Evolutionary conservation across 208 protist genomes (phyloP).

Genomic region (Acanthamoeba castellanii): DNA sequence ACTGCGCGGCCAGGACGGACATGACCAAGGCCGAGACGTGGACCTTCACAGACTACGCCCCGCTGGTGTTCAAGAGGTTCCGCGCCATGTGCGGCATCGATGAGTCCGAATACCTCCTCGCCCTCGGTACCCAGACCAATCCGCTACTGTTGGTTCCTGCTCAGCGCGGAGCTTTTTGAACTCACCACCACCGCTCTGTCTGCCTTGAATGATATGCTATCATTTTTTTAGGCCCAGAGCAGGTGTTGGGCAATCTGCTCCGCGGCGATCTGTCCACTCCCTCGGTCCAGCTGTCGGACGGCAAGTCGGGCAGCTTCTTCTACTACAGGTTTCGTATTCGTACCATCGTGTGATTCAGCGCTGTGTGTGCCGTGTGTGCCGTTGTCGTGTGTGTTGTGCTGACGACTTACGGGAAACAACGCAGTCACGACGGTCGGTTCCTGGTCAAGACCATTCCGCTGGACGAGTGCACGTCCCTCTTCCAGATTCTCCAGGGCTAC

Average conservation of each 20-base stretch:
- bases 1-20: background rate
- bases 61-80: slow-evolving; percentile 35
- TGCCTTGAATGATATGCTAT: too few relatives aligned
- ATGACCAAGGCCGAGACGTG: background rate
- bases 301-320: slow-evolving; percentile 52
- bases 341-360: too few relatives aligned
- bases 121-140: background rate
- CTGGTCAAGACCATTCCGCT: slow-evolving; percentile 66
- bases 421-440: slow-evolving; percentile 62
- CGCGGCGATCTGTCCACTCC: slow-evolving; percentile 59
- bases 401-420: too few relatives aligned
- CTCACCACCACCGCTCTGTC: too few relatives aligned
- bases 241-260: slow-evolving; percentile 70
- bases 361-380: too few relatives aligned
- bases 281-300: slow-evolving; percentile 1
- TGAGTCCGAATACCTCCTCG: slow-evolving; percentile 10
- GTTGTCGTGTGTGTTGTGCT: too few relatives aligned
- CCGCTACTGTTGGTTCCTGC: too few relatives aligned
- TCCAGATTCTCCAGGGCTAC: slow-evolving; percentile 43
- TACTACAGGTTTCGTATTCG: background rate
- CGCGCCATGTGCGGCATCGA: background rate
- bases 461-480: slow-evolving; percentile 56
- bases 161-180: too few relatives aligned
- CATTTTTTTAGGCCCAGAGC: slow-evolving; percentile 6
- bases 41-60: slow-evolving; percentile 55